phyloP scores from a whole-genome alignment of 2,329 filamentous ascomycete genomes.

The Aspergillus fischeri region DNA sequence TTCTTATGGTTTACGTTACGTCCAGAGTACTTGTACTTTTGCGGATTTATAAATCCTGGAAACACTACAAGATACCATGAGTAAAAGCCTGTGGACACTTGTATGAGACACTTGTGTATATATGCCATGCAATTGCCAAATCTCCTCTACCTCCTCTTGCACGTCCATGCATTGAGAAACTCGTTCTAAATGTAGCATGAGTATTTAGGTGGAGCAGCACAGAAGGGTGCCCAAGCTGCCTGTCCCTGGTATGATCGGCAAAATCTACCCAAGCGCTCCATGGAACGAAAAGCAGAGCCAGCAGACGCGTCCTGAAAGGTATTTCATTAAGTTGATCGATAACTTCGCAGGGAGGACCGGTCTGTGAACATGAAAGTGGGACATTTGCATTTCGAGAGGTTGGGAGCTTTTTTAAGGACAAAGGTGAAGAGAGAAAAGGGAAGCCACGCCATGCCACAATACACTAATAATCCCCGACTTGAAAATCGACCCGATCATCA shows the following conservation, averaged over 20 bases:
- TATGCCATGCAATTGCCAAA: not conserved
- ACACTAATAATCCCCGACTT: slow-evolving; percentile 31
- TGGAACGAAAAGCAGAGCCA: not conserved
- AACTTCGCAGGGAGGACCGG: slow-evolving; percentile 1
- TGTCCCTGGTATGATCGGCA: not conserved
- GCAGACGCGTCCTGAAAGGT: not conserved
- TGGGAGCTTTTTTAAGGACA: slow-evolving; percentile 36
- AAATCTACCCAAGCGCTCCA: not conserved
- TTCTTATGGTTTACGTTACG: not conserved
- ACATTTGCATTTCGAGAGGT: slow-evolving; percentile 37
- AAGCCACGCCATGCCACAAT: slow-evolving; percentile 36
- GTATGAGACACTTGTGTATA: not conserved
- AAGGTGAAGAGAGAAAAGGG: slow-evolving; percentile 29
- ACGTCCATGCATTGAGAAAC: not conserved
- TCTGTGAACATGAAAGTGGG: slow-evolving; percentile 21
- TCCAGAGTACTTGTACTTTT: not conserved
- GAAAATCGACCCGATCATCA: slow-evolving; percentile 39
- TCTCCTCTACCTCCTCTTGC: not conserved
- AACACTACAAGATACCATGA: not conserved
- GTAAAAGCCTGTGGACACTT: not conserved
- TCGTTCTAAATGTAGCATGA: not conserved
- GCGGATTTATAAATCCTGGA: not conserved
- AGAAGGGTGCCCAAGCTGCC: not conserved
- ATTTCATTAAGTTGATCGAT: not conserved
- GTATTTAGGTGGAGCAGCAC: not conserved